A percentile compares a stretch with the other conserved stretches of the same genome.
Conservation (phyloP, 345 rosid species). For the Dovyalis caffra region DNA sequence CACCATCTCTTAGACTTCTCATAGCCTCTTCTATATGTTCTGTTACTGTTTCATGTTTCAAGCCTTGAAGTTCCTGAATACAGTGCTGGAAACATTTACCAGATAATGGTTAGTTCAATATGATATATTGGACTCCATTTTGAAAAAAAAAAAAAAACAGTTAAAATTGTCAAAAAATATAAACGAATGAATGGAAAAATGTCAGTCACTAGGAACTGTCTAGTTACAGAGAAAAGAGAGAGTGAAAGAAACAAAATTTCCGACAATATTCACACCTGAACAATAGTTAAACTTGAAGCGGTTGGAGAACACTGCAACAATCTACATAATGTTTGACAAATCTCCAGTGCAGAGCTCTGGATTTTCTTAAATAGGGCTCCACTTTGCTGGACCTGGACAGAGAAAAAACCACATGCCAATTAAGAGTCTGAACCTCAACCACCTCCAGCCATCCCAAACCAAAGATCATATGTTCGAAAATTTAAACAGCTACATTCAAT, state of each 20-base stretch:
- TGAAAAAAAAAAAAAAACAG: conserved; percentile 1
- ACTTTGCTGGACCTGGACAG: conserved; percentile 56
- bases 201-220: not conserved
- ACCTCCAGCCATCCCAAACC: not conserved
- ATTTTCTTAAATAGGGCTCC: conserved; percentile 55
- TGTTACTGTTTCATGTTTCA: conserved; percentile 45
- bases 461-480: not conserved
- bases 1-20: conserved; percentile 47
- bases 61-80: conserved; percentile 56
- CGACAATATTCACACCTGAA: conserved; percentile 52
- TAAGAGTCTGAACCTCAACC: not conserved
- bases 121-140: conserved; percentile 5
- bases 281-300: conserved; percentile 41
- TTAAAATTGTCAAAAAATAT: not conserved
- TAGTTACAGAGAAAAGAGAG: not conserved
- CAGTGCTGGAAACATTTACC: conserved; percentile 49
- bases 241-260: not conserved
- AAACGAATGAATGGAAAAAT: conserved; percentile 6
- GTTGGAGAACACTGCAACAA: conserved; percentile 47
- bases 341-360: conserved; percentile 57
- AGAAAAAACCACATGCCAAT: not conserved
- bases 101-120: conserved; percentile 7
- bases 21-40: conserved; percentile 52
- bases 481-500: not conserved
- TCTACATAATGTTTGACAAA: conserved; percentile 48